Evolutionary conservation across 1,284 basidiomycete genomes (phyloP), one percentile per base, ranked within the genome.

Genomic region (Boletus semigastroideus): DNA sequence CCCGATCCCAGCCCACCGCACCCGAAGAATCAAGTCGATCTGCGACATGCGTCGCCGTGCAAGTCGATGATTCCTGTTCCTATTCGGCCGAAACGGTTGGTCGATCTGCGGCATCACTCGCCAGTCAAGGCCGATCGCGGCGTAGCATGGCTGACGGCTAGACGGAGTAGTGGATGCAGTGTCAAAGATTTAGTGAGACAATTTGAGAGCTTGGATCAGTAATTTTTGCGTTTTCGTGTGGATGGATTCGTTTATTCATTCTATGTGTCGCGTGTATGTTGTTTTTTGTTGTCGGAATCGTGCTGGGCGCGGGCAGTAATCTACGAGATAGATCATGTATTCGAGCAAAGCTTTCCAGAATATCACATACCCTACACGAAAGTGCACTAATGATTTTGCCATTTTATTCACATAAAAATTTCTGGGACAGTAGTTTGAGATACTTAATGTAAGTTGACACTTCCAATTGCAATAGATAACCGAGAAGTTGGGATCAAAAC

Each of bases 111-210:
- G 42, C 82, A 77, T 36, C 69, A 78, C 4, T 73, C 75, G 13
- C 73, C 68, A 14, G 53, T 36, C 20, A 68, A 60, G 14, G 25
- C 42, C 30, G 52, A 45, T 28, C 31, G 20, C 7, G 20, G 33
- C 5, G 13, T 13, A 6, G 5, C 42, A 41, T 50, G 42, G 7
- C 40, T 28, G 17, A 14, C 38, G 13, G 19, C 42, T 8, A 61
- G 64, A 5, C 54, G 64, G 60, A 81, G 78, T 53, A 87, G 86
- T 58, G 78, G 77, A 13, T 75, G 76, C 48, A 87, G 85, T 59
- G 87, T 90, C 47, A 86, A 77, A 67, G 86, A 89, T 47, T 65
- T 90, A 49, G 79, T 88, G 43, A 74, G 70, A 62, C 77, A 73
- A 37, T 90, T 82, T 60, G 86, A 90, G 69, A 72, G 75, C 45